Evolutionary conservation across 192 early-diverging fungal genomes (phyloP), one percentile per base, ranked within the genome.

Genomic region (Coemansia sp.): DNA sequence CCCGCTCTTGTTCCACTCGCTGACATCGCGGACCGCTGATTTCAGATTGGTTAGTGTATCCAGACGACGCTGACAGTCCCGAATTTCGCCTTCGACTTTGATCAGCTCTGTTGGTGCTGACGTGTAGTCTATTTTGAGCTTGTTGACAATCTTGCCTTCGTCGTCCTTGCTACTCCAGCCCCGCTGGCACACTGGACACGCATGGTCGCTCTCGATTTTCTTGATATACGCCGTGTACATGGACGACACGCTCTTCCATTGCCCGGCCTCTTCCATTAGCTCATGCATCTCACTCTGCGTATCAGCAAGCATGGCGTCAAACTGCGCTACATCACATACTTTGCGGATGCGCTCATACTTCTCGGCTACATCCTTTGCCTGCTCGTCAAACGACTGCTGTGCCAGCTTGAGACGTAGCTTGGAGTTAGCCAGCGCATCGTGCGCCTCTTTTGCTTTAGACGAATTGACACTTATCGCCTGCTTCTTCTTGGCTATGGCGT

Each of bases 161-260:
- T 81, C 91, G 7, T 75, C 59, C 11, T 83, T 71, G 38, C 59
- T 62, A n/a, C 71, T 72, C 75, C 95, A 97, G 0, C 75, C 77
- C n/a, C 92, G 87, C 14, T 73, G 73, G 70, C 96, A 98, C 6
- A 98, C 81, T 9, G 94, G 92, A 57, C 96, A 98, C 23, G 83
- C 71, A 35, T 90, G 84, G 39, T 77, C 80, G 12, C 71, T 74
- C 55, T 92, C 69, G n/a, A 86, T 83, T 63, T 87, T 84, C 12
- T 69, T 62, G n/a, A 91, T 69, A 51, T 88, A 94, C 3, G 87
- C 82, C 17, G 39, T 63, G 64, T 92, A 94, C 75, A 93, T 83
- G 2, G 76, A 67, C 38, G 73, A 60, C 14, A 82, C 86, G 71
- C 87, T 86, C 59, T 76, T 75, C 51, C 78, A 73, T 41, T 71